Evolutionary conservation across 2,329 filamentous ascomycete species (phyloP).

Genomic region (Fusarium equiseti): DNA sequence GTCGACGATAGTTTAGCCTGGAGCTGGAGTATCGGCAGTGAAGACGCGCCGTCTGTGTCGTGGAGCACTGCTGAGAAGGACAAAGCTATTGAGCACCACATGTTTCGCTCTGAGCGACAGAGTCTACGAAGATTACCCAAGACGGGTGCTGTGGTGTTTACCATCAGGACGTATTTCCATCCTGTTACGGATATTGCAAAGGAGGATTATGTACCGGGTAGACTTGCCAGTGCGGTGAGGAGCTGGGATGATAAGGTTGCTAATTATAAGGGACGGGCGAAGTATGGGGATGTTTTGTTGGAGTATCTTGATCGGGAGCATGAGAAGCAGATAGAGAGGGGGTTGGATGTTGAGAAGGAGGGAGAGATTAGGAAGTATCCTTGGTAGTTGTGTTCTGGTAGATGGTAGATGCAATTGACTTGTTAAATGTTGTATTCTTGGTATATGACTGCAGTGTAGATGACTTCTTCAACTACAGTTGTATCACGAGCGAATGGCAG

Average conservation of each 20-base stretch:
- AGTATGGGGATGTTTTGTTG: constrained; percentile 78
- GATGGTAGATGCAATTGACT: neutral
- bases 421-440: neutral
- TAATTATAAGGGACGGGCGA: constrained; percentile 81
- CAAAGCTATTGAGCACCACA: constrained; percentile 77
- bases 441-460: no score
- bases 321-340: constrained; percentile 75
- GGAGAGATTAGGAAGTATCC: constrained; percentile 73
- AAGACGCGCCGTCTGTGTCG: constrained; percentile 73
- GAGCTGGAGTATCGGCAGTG: constrained; percentile 80
- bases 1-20: constrained; percentile 83
- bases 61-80: constrained; percentile 85
- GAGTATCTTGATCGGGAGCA: constrained; percentile 83
- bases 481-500: no score
- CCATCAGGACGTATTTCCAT: constrained; percentile 83
- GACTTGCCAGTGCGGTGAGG: constrained; percentile 80
- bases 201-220: constrained; percentile 82
- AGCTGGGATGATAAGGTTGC: constrained; percentile 86
- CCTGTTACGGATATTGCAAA: constrained; percentile 74
- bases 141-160: constrained; percentile 74
- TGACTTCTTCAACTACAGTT: no score
- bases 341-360: constrained; percentile 72
- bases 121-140: constrained; percentile 72
- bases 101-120: constrained; percentile 82
- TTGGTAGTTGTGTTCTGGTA: constrained; percentile 51